phyloP scores from a whole-genome alignment of 2,329 filamentous ascomycete species.

The Trichophyton simii region DNA sequence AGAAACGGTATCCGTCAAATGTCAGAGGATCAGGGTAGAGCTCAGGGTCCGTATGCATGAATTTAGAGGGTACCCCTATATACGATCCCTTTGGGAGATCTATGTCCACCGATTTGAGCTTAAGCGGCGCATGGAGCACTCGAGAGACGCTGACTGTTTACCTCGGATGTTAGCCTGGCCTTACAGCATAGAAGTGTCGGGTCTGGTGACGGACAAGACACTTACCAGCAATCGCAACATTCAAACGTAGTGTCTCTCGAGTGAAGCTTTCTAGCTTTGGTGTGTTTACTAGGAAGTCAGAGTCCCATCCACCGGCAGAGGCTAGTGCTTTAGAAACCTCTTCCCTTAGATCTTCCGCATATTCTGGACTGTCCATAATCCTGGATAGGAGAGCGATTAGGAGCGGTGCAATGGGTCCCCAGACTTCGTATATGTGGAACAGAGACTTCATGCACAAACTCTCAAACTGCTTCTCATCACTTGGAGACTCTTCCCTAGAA shows the following conservation, averaged over 20 bases:
- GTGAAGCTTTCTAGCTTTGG: neutral
- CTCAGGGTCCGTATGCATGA: constrained; percentile 1
- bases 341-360: neutral
- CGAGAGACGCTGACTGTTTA: neutral
- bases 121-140: neutral
- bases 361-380: neutral
- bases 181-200: neutral
- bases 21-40: neutral
- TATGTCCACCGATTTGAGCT: neutral
- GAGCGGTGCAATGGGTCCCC: neutral
- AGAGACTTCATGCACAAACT: neutral
- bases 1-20: neutral
- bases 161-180: neutral
- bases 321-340: neutral
- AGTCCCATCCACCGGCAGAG: neutral
- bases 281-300: neutral
- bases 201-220: neutral
- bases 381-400: neutral
- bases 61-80: neutral
- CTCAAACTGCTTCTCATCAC: neutral
- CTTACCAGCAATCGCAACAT: neutral
- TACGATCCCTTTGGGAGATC: neutral
- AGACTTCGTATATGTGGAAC: neutral
- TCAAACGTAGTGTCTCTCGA: neutral
- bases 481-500: neutral